Conservation (phyloP, 805 yeast genomes). For the Lipomyces starkeyi region DNA sequence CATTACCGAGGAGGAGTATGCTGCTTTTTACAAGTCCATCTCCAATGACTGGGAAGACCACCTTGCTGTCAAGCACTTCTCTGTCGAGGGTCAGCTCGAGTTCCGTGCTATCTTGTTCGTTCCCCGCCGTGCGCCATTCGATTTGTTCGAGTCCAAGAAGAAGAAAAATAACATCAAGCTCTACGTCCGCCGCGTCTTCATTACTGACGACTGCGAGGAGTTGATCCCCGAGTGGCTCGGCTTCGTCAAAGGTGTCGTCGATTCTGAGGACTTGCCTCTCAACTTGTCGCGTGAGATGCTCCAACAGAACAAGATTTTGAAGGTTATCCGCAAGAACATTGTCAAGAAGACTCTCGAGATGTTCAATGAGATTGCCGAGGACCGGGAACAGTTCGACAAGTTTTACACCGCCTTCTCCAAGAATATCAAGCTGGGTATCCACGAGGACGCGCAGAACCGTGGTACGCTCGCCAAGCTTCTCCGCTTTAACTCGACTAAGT, state of each 20-base stretch:
- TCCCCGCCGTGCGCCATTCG: conserved; percentile 99
- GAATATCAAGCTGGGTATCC: conserved; percentile 98
- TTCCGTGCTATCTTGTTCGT: conserved; percentile 96
- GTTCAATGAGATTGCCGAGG: conserved; percentile 99
- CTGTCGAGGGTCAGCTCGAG: conserved; percentile 99
- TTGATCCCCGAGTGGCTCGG: conserved; percentile 98
- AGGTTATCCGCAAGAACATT: conserved; percentile 98
- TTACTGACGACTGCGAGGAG: conserved; percentile 99
- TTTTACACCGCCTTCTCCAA: conserved; percentile 97
- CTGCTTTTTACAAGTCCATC: conserved; percentile 98
- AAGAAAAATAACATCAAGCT: conserved; percentile 98
- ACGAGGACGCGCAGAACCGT: conserved; percentile 99
- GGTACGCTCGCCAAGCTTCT: conserved; percentile 90
- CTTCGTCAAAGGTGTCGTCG: conserved; percentile 98
- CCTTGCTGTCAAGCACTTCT: conserved; percentile 98
- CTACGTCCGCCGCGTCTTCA: conserved; percentile 99
- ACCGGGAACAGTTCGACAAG: conserved; percentile 96
- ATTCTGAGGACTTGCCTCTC: conserved; percentile 98
- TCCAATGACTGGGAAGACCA: conserved; percentile 99
- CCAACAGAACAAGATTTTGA: conserved; percentile 99
- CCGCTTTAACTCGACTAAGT: conserved; percentile 96
- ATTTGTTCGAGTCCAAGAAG: conserved; percentile 97
- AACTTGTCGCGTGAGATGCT: conserved; percentile 99
- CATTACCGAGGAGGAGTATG: conserved; percentile 97
- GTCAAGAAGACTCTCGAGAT: conserved; percentile 98